These are phyloP conservation scores for Blumeria graminis DNA, from an alignment of 2,329 filamentous ascomycete species.

Conservation along the genomic window DNA sequence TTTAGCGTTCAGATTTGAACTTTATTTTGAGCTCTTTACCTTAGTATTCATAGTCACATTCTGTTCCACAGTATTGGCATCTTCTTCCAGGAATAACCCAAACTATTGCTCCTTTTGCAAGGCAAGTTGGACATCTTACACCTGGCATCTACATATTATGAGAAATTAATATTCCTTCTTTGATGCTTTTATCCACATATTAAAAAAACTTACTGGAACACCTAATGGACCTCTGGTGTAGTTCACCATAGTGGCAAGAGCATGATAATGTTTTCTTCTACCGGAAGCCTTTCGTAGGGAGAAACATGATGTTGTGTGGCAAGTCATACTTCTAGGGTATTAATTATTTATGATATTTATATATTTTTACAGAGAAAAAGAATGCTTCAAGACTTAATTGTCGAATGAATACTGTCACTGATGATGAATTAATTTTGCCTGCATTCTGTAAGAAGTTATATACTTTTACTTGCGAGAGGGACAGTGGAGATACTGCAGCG, in stretches of 20 bases:
- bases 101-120: conserved; percentile 23
- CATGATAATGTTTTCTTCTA: neutral
- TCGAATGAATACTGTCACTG: neutral
- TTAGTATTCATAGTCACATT: neutral
- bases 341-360: neutral
- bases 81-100: conserved; percentile 30
- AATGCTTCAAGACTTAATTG: neutral
- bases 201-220: conserved; percentile 5
- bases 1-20: too few species aligned
- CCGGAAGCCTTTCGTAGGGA: neutral
- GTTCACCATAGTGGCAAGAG: neutral
- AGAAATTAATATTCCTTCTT: conserved; percentile 2
- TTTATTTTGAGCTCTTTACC: neutral
- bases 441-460: neutral
- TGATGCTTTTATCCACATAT: neutral
- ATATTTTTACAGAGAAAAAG: neutral
- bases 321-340: neutral
- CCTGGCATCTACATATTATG: conserved; percentile 20
- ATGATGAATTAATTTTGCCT: neutral
- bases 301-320: neutral
- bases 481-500: neutral
- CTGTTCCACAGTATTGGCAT: conserved; percentile 23
- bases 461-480: neutral
- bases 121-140: conserved; percentile 27
- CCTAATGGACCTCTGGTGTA: conserved; percentile 4